Conservation (phyloP, 805 yeast genomes). For the Allodekkera sacchari region DNA sequence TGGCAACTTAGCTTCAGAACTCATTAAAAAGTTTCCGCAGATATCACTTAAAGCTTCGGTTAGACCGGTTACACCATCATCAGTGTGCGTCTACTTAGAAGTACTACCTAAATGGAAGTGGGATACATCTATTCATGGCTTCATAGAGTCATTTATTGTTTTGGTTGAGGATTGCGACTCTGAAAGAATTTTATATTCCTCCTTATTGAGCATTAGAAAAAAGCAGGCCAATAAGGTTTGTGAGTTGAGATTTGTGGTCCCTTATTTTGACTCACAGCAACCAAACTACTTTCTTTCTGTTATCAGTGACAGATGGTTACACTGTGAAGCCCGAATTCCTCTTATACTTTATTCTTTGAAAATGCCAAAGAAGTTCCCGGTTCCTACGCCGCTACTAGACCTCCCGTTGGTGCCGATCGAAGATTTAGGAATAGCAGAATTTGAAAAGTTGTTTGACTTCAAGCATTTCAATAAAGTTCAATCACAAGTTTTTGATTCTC, state of each 20-base stretch:
- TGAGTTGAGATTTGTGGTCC: conserved; percentile 56
- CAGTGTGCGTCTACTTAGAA: conserved; percentile 59
- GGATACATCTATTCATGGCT: conserved; percentile 59
- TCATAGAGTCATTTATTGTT: conserved; percentile 56
- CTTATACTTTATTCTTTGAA: conserved; percentile 42
- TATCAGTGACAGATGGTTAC: conserved; percentile 80
- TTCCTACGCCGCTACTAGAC: conserved; percentile 51
- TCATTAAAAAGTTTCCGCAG: conserved; percentile 68
- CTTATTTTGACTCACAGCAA: conserved; percentile 44
- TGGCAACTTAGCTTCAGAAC: conserved; percentile 51
- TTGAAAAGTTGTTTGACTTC: conserved; percentile 37
- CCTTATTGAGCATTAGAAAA: conserved; percentile 42
- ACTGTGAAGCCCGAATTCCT: conserved; percentile 57
- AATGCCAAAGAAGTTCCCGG: conserved; percentile 57
- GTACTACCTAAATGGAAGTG: conserved; percentile 70
- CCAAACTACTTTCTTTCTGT: conserved; percentile 71
- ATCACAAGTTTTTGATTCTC: conserved; percentile 55
- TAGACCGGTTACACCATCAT: conserved; percentile 70
- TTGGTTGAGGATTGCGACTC: conserved; percentile 82
- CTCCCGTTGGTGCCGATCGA: conserved; percentile 40
- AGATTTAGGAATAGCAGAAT: conserved; percentile 42
- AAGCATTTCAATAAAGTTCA: conserved; percentile 62
- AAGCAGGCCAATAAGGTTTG: conserved; percentile 46
- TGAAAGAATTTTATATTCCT: conserved; percentile 56
- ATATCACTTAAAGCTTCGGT: conserved; percentile 48